phyloP scores from a whole-genome alignment of 768 basidiomycete species.

The Panellus pusillus region DNA sequence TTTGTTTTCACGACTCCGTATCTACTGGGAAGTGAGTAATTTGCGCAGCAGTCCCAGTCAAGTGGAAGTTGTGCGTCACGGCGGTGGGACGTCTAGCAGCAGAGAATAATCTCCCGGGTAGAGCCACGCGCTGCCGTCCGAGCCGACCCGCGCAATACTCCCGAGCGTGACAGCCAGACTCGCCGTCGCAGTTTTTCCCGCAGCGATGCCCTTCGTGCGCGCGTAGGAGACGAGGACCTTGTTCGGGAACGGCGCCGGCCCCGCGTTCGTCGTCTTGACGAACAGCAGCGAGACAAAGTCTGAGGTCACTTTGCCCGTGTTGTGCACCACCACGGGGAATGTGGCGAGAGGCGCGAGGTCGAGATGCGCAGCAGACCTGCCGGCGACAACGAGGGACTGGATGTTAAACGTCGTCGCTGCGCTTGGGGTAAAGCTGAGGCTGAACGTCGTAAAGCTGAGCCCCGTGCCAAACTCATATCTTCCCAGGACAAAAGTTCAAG shows the following conservation, averaged over 20 bases:
- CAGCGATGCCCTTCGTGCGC: slow-evolving; percentile 36
- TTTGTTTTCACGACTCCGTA: background rate
- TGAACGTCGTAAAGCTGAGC: slow-evolving; percentile 54
- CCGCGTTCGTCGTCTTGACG: slow-evolving; percentile 41
- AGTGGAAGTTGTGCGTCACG: slow-evolving; percentile 10
- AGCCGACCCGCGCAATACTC: slow-evolving; percentile 13
- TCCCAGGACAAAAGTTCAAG: too few relatives aligned
- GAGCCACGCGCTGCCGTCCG: slow-evolving; percentile 12
- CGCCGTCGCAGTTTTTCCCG: slow-evolving; percentile 27
- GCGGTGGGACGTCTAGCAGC: slow-evolving; percentile 16
- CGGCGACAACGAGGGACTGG: slow-evolving; percentile 34
- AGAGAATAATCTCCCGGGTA: slow-evolving; percentile 18
- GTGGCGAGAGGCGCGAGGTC: slow-evolving; percentile 51
- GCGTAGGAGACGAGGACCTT: slow-evolving; percentile 53
- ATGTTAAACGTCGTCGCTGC: slow-evolving; percentile 42
- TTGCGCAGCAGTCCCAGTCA: slow-evolving; percentile 15
- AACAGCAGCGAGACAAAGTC: slow-evolving; percentile 60
- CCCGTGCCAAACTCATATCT: slow-evolving; percentile 50
- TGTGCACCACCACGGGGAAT: slow-evolving; percentile 48
- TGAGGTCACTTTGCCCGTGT: slow-evolving; percentile 48
- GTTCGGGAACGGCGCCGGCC: slow-evolving; percentile 51
- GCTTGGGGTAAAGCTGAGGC: slow-evolving; percentile 36
- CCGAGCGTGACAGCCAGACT: slow-evolving; percentile 14
- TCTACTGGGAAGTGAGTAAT: slow-evolving; percentile 6
- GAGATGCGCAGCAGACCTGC: slow-evolving; percentile 23